Base-by-base conservation (phyloP, 495 filamentous ascomycete genomes). In the Stereocaulon alpinum region DNA sequence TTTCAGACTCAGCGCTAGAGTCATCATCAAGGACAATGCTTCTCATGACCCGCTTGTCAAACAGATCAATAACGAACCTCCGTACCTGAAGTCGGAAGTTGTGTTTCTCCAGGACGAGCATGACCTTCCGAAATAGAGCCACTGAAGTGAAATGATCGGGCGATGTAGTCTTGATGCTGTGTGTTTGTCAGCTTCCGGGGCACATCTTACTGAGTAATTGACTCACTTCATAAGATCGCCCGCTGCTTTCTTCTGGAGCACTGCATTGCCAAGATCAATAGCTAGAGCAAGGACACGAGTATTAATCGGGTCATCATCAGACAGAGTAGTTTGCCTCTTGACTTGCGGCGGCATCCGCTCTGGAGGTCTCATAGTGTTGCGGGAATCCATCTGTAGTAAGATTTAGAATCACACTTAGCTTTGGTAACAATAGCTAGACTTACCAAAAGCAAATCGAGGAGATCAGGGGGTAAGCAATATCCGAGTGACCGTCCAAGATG, bases 61-160 rank as follows among this genome's bases (percentile, higher is more conserved):
- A 98, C 27, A 97, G 73, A 68, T 96, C 91, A 52, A 96, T 83
- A 40, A 96, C 84, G 70, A 94, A 91, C 44, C 88, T 86, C 44
- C 92, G 85, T 51, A 89, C 84, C 6, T 82, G 83, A 24, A 97
- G 77, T 34, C 92, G 82, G 70, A 89, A 97, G 66, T 93, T 88
- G 62, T 96, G 90, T 53, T 81, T 84, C 73, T 96, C 93, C n/a
- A 98, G 76, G 37, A 96, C 73, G 37, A 75, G 78, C 76, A 97
- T 84, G 58, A 91, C 83, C 69, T 90, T 87, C 57, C 82, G 83
- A 74, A 95, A 97, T 40, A 97, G 77, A 37, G 77, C 74, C 40
- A 84, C 78, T 65, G 88, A 86, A 34, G 78, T 80, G 72, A 98
- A 97, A 15, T 81, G 80, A 7, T 83, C 75, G 2, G 83, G 80